Conservation (phyloP, 805 yeast species). For the Kodamaea fukazawae region DNA sequence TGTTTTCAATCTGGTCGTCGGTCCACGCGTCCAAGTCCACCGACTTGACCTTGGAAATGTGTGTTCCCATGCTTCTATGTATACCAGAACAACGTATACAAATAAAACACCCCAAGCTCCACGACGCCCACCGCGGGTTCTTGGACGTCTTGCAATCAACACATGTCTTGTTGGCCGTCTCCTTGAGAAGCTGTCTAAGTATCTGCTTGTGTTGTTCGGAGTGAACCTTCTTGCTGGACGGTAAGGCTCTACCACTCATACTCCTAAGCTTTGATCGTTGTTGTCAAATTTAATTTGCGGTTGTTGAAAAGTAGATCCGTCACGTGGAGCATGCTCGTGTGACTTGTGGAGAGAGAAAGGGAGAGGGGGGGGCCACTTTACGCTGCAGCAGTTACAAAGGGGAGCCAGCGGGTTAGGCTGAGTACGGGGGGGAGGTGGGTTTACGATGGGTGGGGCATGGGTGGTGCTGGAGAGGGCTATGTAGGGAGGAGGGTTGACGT, state of each 20-base stretch:
- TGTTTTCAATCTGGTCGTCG: conserved; percentile 78
- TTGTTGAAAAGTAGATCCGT: no score
- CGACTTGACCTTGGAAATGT: conserved; percentile 86
- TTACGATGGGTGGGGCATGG: no score
- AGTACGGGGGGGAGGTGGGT: no score
- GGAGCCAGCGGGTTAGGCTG: no score
- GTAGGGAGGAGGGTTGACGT: no score
- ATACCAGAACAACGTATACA: conserved; percentile 96
- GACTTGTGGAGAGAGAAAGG: no score
- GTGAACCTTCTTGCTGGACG: conserved; percentile 44
- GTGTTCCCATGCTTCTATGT: conserved; percentile 94
- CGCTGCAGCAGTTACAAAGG: no score
- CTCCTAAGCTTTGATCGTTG: no score
- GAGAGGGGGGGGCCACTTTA: no score
- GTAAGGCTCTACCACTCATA: conserved; percentile 26
- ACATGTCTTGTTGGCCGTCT: conserved; percentile 73
- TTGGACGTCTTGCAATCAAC: conserved; percentile 88
- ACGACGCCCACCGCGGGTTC: conserved; percentile 97
- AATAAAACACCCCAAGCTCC: conserved; percentile 90
- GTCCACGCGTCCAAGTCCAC: conserved; percentile 97
- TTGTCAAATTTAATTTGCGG: no score
- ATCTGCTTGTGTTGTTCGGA: conserved; percentile 64
- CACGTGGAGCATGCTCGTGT: no score
- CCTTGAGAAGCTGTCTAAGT: conserved; percentile 70
- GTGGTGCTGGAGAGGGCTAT: no score